Evolutionary conservation across 768 basidiomycete genomes (phyloP).

Genomic region (Pisolithus orientalis): DNA sequence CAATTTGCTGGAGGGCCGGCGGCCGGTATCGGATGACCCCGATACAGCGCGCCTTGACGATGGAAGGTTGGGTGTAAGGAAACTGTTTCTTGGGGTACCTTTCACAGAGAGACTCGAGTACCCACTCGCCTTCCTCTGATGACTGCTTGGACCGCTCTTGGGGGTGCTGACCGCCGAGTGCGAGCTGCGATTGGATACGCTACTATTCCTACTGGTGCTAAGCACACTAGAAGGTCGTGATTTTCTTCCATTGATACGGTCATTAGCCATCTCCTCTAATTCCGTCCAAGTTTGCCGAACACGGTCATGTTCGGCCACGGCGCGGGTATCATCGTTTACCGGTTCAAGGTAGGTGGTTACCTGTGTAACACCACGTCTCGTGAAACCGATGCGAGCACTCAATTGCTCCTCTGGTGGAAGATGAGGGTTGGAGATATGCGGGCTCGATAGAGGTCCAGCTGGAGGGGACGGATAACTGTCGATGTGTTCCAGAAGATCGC

Average conservation of each 20-base stretch:
- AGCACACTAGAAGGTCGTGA: slow-evolving; percentile 62
- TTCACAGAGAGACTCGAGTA: slow-evolving; percentile 27
- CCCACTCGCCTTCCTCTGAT: slow-evolving; percentile 19
- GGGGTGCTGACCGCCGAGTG: slow-evolving; percentile 14
- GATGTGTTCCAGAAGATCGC: slow-evolving; percentile 79
- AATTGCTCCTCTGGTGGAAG: slow-evolving; percentile 65
- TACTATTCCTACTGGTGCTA: slow-evolving; percentile 59
- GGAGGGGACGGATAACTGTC: slow-evolving; percentile 74
- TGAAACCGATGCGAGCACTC: slow-evolving; percentile 56
- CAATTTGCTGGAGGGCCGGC: slow-evolving; percentile 52
- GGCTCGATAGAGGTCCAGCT: slow-evolving; percentile 43
- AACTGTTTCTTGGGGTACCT: slow-evolving; percentile 33
- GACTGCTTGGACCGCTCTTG: slow-evolving; percentile 7
- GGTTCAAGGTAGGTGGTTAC: slow-evolving; percentile 36
- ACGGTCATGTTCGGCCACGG: slow-evolving; percentile 53
- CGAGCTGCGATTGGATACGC: slow-evolving; percentile 34
- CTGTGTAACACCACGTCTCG: slow-evolving; percentile 42
- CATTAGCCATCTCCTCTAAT: slow-evolving; percentile 73
- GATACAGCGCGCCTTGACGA: slow-evolving; percentile 45
- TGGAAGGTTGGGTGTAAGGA: slow-evolving; percentile 40
- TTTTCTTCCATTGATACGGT: slow-evolving; percentile 52
- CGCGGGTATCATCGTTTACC: slow-evolving; percentile 56
- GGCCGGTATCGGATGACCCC: slow-evolving; percentile 36
- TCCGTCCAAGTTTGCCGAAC: slow-evolving; percentile 77
- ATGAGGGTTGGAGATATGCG: slow-evolving; percentile 35